A percentile compares a stretch with the other conserved stretches of the same genome.
Conservation (phyloP, 371 early-diverging fungal species). For the Mucor lusitanicus region DNA sequence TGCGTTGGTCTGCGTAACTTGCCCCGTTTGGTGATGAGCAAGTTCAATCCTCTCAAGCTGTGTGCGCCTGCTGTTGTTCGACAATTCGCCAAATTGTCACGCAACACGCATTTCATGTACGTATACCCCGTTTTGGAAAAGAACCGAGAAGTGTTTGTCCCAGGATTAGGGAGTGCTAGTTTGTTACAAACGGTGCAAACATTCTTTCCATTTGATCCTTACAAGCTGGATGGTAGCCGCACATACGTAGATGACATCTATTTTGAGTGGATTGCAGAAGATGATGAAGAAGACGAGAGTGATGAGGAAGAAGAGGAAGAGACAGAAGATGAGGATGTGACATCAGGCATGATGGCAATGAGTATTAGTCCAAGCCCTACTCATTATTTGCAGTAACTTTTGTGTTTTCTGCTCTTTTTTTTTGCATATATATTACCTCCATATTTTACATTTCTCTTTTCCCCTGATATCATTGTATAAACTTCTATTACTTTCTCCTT, state of each 20-base stretch:
- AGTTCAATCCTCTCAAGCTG: conserved; percentile 84
- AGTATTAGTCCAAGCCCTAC: conserved; percentile 62
- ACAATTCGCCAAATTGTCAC: conserved; percentile 84
- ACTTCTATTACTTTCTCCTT: not conserved
- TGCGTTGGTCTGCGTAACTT: conserved; percentile 52
- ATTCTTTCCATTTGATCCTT: conserved; percentile 96
- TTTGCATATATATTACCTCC: not conserved
- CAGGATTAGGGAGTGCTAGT: conserved; percentile 31
- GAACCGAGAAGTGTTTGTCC: conserved; percentile 56
- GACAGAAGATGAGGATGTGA: conserved; percentile 48
- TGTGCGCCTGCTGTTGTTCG: conserved; percentile 79
- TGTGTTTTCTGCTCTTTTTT: not conserved
- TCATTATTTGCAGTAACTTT: conserved; percentile 26
- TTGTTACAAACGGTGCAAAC: conserved; percentile 62
- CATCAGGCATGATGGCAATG: conserved; percentile 60
- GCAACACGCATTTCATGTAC: conserved; percentile 83
- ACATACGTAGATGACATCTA: conserved; percentile 65
- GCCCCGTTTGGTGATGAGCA: conserved; percentile 78
- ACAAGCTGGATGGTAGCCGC: conserved; percentile 69
- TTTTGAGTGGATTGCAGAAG: conserved; percentile 67
- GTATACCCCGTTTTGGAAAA: conserved; percentile 77
- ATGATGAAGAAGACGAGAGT: conserved; percentile 51
- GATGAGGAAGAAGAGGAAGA: conserved; percentile 37
- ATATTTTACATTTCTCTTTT: not conserved
- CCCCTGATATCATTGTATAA: not conserved